Evolutionary conservation across 148 eudicot genomes (phyloP), one percentile per base, ranked within the genome.

Genomic region (Polygonum aviculare): DNA sequence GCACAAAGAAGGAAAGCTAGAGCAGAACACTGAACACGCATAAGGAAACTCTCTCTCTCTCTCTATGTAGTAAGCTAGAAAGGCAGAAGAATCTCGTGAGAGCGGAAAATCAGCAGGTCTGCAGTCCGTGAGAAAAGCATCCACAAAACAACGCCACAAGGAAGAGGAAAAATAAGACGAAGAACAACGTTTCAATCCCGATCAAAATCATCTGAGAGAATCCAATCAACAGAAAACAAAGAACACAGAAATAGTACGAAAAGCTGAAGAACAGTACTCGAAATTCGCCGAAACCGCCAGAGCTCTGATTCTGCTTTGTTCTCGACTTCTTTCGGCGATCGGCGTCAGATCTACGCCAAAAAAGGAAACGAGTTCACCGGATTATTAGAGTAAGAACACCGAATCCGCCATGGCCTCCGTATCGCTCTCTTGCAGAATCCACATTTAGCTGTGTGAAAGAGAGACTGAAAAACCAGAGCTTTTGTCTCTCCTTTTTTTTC

Each of bases 401-500:
- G 19, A 51, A 16, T 14, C 19, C 57, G n/a, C 57, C 57, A n/a
- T 62, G 69, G 69, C 38, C 31, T 62, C 14, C 2, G 14, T n/a
- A 60, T 65, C 71, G n/a, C 59, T 14, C 71, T 65, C 44, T 67
- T 14, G 36, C 44, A 33, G 72, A 41, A 67, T 35, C 10, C 21
- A 67, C 4, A 11, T 6, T 35, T 3, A 67, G 10, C 72, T 15
- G 41, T 36, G 72, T 12, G 71, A n/a, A 44, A 35, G 44, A 65
- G 71, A 65, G 71, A 67, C 19, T 36, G 72, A 35, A 67, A 67
- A 67, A 21, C 44, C 21, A 67, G 38, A 67, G 45, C 44, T 38
- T 67, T 67, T 67, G 72, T 67, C 72, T 67, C 72, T 14, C 72
- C 45, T 67, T 67, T 67, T 67, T 52, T 35, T 35, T 38, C 7